Evolutionary conservation across 768 basidiomycete species (phyloP).

Genomic region (Filobasidium floriforme): DNA sequence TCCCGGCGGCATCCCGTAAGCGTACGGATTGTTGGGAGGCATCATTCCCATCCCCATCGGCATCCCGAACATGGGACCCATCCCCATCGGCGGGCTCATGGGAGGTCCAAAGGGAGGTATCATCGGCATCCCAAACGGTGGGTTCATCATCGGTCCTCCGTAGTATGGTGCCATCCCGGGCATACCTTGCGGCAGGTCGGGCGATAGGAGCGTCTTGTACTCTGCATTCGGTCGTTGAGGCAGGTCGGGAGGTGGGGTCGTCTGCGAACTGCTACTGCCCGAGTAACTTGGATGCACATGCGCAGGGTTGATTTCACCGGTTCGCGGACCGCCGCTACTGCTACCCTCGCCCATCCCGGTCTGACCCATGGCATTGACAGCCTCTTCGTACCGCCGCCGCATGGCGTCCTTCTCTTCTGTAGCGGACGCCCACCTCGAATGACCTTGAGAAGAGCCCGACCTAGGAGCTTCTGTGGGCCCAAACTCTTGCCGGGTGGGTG

Average conservation of each 20-base stretch:
- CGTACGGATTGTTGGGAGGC: background rate
- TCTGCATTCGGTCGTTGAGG: slow-evolving; percentile 37
- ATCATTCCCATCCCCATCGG: background rate
- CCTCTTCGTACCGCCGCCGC: slow-evolving; percentile 35
- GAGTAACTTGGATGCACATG: background rate
- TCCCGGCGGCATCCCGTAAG: background rate
- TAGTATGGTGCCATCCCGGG: background rate
- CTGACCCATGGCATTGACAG: slow-evolving; percentile 17
- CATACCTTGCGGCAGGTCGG: slow-evolving; percentile 18
- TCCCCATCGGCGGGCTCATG: background rate
- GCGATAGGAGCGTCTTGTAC: slow-evolving; percentile 37
- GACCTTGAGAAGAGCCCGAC: background rate
- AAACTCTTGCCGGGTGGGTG: background rate
- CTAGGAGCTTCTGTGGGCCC: background rate
- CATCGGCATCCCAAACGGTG: background rate
- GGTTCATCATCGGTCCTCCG: slow-evolving; percentile 5
- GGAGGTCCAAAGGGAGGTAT: background rate
- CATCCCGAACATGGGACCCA: slow-evolving; percentile 7
- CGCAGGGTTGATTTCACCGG: background rate
- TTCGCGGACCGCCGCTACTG: background rate
- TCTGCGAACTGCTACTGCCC: background rate
- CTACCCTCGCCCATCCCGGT: background rate
- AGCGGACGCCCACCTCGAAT: slow-evolving; percentile 23
- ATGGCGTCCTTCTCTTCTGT: slow-evolving; percentile 37
- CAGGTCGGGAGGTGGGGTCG: slow-evolving; percentile 34